phyloP scores from a whole-genome alignment of 306 rosid species.

The Ziziphus jujuba region DNA sequence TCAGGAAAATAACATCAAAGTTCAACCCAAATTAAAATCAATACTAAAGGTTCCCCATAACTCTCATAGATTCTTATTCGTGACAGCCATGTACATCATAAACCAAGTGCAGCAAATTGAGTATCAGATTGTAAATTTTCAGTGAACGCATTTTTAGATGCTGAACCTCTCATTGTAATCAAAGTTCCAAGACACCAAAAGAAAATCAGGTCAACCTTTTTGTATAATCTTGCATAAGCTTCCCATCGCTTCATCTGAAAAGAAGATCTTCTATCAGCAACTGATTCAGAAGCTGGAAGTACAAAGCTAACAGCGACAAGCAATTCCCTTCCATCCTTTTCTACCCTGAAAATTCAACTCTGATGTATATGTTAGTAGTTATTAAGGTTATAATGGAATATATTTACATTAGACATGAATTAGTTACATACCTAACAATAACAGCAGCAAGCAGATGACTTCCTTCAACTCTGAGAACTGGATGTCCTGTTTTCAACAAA shows the following conservation, averaged over 20 bases:
- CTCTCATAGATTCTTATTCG: background rate
- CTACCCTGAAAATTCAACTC: slow-evolving; percentile 55
- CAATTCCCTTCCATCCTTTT: slow-evolving; percentile 78
- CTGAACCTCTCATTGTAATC: background rate
- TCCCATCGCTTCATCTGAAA: slow-evolving; percentile 87
- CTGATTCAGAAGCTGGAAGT: slow-evolving; percentile 86
- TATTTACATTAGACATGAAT: background rate
- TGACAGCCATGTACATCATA: background rate
- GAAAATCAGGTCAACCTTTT: slow-evolving; percentile 58
- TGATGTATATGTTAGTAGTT: slow-evolving; percentile 17
- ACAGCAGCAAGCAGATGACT: slow-evolving; percentile 95
- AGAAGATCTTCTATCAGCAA: slow-evolving; percentile 79
- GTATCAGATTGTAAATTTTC: background rate
- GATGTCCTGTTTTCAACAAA: slow-evolving; percentile 80
- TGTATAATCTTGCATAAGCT: slow-evolving; percentile 75
- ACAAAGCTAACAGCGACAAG: slow-evolving; percentile 91
- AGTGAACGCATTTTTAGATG: slow-evolving; percentile 7
- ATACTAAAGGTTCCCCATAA: background rate
- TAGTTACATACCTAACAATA: slow-evolving; percentile 54
- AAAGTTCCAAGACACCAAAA: slow-evolving; percentile 2
- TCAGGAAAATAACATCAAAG: too few relatives aligned
- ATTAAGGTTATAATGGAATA: slow-evolving; percentile 7
- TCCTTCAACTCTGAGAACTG: slow-evolving; percentile 95
- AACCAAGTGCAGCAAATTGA: background rate
- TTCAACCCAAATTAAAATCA: too few relatives aligned